A percentile compares a stretch with the other conserved stretches of the same genome.
Conservation (phyloP, 345 rosid genomes). For the Toxicodendron radicans region DNA sequence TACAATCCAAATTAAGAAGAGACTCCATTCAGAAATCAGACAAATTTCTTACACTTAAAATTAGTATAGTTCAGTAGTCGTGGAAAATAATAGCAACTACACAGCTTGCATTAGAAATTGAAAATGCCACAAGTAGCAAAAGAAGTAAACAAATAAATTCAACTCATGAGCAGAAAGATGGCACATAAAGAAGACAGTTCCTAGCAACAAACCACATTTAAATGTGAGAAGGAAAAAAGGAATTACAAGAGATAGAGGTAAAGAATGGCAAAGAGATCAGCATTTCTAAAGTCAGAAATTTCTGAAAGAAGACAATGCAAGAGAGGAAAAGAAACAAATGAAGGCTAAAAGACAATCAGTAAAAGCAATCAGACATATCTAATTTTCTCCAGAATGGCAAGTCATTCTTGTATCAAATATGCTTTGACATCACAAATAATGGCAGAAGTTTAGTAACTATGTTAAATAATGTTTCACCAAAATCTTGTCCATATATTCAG, state of each 20-base stretch:
- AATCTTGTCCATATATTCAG: neutral
- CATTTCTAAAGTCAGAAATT: neutral
- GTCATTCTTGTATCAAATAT: neutral
- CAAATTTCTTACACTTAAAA: conserved; percentile 4
- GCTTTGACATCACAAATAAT: neutral
- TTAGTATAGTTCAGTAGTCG: neutral
- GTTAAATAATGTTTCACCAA: too few species aligned
- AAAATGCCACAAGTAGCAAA: neutral
- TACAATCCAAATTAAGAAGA: conserved; percentile 27
- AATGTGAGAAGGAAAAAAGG: neutral
- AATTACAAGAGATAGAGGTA: neutral
- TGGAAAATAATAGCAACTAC: neutral
- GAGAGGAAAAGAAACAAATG: too few species aligned
- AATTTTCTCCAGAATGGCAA: neutral
- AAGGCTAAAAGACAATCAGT: neutral
- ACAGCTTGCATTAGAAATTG: neutral
- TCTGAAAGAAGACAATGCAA: neutral
- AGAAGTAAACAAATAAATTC: neutral
- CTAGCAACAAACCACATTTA: neutral
- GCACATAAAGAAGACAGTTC: neutral
- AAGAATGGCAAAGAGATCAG: neutral
- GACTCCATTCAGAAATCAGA: neutral
- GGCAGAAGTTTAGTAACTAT: neutral
- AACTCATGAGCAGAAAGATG: neutral
- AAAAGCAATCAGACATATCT: neutral